These are phyloP conservation scores for Apiospora aurea DNA, from an alignment of 2,329 filamentous ascomycete genomes.

Conservation along the genomic window DNA sequence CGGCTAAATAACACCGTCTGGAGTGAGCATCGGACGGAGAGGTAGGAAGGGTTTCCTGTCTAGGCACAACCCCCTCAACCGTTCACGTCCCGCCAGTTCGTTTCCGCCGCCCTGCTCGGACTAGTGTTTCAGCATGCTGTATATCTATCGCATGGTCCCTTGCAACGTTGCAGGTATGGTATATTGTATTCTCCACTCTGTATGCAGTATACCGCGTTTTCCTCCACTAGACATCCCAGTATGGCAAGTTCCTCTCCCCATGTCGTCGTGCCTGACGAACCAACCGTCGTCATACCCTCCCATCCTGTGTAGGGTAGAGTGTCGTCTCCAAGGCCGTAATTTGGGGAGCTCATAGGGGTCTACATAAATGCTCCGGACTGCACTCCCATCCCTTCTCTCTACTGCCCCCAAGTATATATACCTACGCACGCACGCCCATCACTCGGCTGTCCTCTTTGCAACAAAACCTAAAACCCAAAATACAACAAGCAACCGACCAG, in stretches of 20 bases:
- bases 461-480: background rate
- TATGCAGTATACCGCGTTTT: background rate
- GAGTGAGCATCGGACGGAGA: background rate
- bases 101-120: background rate
- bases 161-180: background rate
- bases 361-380: background rate
- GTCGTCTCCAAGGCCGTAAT: background rate
- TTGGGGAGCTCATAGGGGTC: background rate
- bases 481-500: background rate
- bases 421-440: background rate
- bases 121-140: conserved; percentile 8
- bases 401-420: background rate
- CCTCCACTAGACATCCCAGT: background rate
- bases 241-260: conserved; percentile 6
- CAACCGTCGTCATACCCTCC: background rate
- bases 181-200: background rate
- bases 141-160: conserved; percentile 12
- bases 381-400: background rate
- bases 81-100: conserved; percentile 1
- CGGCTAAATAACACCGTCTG: background rate
- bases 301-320: background rate
- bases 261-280: background rate
- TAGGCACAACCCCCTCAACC: background rate
- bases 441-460: background rate
- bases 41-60: background rate